Base-by-base conservation (phyloP, 306 rosid species). In the Sindora glabra region DNA sequence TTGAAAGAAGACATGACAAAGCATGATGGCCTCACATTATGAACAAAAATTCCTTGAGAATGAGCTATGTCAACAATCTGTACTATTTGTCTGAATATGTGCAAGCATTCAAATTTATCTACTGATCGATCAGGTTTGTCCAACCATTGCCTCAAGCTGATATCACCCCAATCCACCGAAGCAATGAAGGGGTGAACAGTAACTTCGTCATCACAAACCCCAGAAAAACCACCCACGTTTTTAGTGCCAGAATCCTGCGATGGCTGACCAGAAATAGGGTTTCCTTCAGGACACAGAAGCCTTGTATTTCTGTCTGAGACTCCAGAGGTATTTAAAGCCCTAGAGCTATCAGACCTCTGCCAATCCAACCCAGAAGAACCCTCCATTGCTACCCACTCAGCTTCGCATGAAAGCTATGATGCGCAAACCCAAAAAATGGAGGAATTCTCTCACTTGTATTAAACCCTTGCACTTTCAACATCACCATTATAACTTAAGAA, bases 81-180 rank as follows among this genome's bases (percentile, higher is more conserved):
- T 32, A 86, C 94, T 41, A 92, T 75, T 69, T 92, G 96, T 76
- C 85, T 82, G 77, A 92, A 89, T 69, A 92, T 62, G 67, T 92
- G 99, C 75, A 86, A 71, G 59, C 96, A 86, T 48, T 92, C 90
- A 13, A 82, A 82, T 24, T 64, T 81, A 56, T 89, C 90, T 32
- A 89, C 89, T 0, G 84, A 24, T 27, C 99, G 73, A 4, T 86
- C 90, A 0, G 86, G 87, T 66, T 75, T 86, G 65, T 92, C 99
- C 69, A 92, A 71, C 99, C 99, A 92, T 23, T 92, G 94, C 73
- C 99, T 89, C 82, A 92, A 75, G 73, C 96, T 92, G 36, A 89
- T 63, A 69, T 92, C 96, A 59, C 85, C 92, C 86, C 86, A 79
- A 71, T 77, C 95, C 16, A 77, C 37, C 30, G 85, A 56, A 64